Conservation (phyloP, 169 alveolate species). For the Blepharisma undulans region DNA sequence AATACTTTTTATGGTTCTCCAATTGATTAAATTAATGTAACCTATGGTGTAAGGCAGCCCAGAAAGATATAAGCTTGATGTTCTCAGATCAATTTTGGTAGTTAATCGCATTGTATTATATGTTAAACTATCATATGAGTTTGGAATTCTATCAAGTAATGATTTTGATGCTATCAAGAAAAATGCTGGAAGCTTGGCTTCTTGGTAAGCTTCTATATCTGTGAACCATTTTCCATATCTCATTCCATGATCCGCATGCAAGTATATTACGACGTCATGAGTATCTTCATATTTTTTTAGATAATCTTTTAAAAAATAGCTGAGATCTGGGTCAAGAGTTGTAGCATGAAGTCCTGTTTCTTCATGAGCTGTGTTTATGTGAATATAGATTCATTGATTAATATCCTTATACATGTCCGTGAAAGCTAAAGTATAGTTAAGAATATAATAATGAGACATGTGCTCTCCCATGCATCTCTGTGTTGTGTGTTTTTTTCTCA, state of each 20-base stretch:
- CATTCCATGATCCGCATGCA: slow-evolving; percentile 39
- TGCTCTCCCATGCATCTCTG: slow-evolving; percentile 29
- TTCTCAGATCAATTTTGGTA: slow-evolving; percentile 25
- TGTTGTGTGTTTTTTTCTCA: background rate
- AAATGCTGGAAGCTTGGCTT: slow-evolving; percentile 34
- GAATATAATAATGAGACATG: slow-evolving; percentile 12
- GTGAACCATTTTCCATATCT: slow-evolving; percentile 33
- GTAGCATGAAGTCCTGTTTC: slow-evolving; percentile 32
- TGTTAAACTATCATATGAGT: background rate
- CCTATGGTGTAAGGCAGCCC: background rate
- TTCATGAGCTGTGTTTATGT: slow-evolving; percentile 40
- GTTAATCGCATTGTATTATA: background rate
- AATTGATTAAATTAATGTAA: background rate
- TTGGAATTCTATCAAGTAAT: background rate
- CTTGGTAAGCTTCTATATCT: slow-evolving; percentile 21
- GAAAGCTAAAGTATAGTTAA: background rate
- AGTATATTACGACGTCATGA: background rate
- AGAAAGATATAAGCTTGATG: background rate
- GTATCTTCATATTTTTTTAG: slow-evolving; percentile 1
- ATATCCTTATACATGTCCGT: background rate
- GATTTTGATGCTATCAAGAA: background rate
- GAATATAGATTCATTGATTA: background rate
- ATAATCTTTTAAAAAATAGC: background rate
- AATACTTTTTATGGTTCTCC: background rate
- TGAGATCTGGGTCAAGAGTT: slow-evolving; percentile 5